Base-by-base conservation (phyloP, 169 alveolate species). In the Neospora caninum region DNA sequence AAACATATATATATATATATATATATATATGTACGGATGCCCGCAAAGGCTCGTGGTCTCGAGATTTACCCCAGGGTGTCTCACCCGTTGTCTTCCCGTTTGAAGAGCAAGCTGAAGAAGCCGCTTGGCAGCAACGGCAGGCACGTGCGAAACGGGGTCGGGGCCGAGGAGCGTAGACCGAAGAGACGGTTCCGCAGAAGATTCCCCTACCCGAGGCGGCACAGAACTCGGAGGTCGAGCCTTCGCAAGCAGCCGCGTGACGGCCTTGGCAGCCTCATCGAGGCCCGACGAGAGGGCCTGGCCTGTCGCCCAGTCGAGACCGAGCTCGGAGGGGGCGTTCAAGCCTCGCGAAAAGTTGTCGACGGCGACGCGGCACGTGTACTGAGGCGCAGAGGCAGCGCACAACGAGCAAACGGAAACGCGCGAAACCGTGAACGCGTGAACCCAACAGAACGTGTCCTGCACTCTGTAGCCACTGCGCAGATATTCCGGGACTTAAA, bases 341-440 rank as follows among this genome's bases (percentile, higher is more conserved):
- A 91, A 93, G 22, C 96, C 94, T n/a, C 96, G 70, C 36, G 45
- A 69, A 69, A 95, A 95, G 92, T 94, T 95, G 43, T 88, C 78
- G 58, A 93, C 54, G 86, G 97, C 96, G n/a, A 93, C 96, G 67
- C 67, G 49, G 94, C 97, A 95, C 45, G 94, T 91, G 93, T 94
- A 94, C 96, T 94, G 96, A 93, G 9, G 27, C 86, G 53, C 70
- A 38, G 82, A 78, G 10, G 53, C 91, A 80, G n/a, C 18, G 86
- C 27, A n/a, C 41, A 13, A n/a, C 0, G 31, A 64, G 13, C 4
- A 49, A 49, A 13, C 4, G 58, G 58, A 49, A 49, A 7, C 58
- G 13, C 58, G 58, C 58, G 13, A 49, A 49, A 49, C 58, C 58
- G 13, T 49, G 58, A 49, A 49, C 13, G 22, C 13, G 58, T 13